Evolutionary conservation across 1,284 basidiomycete species (phyloP).

Genomic region (Ustilago trichophora): DNA sequence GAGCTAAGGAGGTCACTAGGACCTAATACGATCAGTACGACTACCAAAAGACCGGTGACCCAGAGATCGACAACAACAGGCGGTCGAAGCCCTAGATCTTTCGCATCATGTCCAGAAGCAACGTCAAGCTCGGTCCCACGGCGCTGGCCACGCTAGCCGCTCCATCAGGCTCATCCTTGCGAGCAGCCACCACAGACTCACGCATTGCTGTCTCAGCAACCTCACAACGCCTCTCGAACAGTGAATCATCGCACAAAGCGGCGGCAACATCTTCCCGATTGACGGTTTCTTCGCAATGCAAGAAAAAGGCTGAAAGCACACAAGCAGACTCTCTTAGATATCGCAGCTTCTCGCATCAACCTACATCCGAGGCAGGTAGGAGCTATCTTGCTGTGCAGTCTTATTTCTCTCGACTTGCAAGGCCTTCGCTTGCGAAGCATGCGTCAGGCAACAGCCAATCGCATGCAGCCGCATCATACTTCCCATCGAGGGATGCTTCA

Average conservation of each 20-base stretch:
- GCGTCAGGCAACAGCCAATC: not conserved
- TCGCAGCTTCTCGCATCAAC: not conserved
- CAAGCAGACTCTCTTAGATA: not conserved
- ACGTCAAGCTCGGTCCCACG: not conserved
- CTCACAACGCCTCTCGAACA: too few relatives aligned
- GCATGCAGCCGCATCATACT: not conserved
- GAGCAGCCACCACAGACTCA: not conserved
- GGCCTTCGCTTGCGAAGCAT: not conserved
- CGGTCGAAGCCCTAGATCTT: not conserved
- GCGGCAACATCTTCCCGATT: too few relatives aligned
- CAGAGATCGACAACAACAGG: not conserved
- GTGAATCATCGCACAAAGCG: too few relatives aligned
- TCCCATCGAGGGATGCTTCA: too few relatives aligned
- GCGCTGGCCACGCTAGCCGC: not conserved
- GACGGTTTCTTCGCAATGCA: too few relatives aligned
- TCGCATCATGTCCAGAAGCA: constrained; percentile 12
- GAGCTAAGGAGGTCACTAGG: not conserved
- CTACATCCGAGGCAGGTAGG: not conserved
- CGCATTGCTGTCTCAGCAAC: not conserved
- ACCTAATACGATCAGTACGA: not conserved
- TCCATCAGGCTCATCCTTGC: not conserved
- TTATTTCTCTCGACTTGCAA: constrained; percentile 13
- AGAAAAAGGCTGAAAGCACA: too few relatives aligned
- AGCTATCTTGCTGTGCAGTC: constrained; percentile 31
- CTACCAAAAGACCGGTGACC: not conserved